Evolutionary conservation across 192 early-diverging fungal genomes (phyloP).

Genomic region (Dissophora globulifera): DNA sequence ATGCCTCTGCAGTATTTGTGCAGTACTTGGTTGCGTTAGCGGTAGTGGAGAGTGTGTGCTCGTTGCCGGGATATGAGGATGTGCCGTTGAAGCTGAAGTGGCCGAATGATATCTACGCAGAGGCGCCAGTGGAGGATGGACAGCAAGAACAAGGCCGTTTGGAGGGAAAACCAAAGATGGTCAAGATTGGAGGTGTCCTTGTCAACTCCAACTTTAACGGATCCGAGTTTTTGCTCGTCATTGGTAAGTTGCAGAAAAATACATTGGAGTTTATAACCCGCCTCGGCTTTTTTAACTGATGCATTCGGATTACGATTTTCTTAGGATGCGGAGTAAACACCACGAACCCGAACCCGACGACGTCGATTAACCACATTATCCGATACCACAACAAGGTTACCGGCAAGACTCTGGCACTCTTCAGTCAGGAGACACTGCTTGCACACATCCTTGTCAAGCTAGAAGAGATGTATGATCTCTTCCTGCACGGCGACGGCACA

Average conservation of each 20-base stretch:
- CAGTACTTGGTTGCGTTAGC: slow-evolving; percentile 94
- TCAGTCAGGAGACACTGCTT: slow-evolving; percentile 76
- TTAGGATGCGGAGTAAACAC: slow-evolving; percentile 90
- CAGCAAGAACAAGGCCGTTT: not conserved
- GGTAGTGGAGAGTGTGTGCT: slow-evolving; percentile 81
- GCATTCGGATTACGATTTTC: too few relatives aligned
- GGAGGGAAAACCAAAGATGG: slow-evolving; percentile 43
- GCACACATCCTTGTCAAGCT: slow-evolving; percentile 77
- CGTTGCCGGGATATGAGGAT: slow-evolving; percentile 77
- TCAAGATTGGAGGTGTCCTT: slow-evolving; percentile 93
- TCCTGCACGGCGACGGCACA: slow-evolving; percentile 61
- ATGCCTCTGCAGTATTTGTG: slow-evolving; percentile 83
- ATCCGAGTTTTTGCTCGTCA: slow-evolving; percentile 81
- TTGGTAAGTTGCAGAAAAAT: slow-evolving; percentile 65
- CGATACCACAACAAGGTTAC: slow-evolving; percentile 62
- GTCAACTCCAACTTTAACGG: slow-evolving; percentile 82
- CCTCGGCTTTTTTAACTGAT: not conserved
- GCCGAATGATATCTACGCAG: slow-evolving; percentile 97
- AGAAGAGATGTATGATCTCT: slow-evolving; percentile 80
- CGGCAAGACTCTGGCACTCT: slow-evolving; percentile 57
- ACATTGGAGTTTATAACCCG: too few relatives aligned
- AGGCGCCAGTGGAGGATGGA: slow-evolving; percentile 51
- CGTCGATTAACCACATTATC: slow-evolving; percentile 87
- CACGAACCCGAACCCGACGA: slow-evolving; percentile 85
- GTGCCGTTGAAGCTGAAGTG: slow-evolving; percentile 92